A percentile compares a stretch with the other conserved stretches of the same genome.
Conservation (phyloP, 192 early-diverging fungal genomes). For the Backusella australiensis region DNA sequence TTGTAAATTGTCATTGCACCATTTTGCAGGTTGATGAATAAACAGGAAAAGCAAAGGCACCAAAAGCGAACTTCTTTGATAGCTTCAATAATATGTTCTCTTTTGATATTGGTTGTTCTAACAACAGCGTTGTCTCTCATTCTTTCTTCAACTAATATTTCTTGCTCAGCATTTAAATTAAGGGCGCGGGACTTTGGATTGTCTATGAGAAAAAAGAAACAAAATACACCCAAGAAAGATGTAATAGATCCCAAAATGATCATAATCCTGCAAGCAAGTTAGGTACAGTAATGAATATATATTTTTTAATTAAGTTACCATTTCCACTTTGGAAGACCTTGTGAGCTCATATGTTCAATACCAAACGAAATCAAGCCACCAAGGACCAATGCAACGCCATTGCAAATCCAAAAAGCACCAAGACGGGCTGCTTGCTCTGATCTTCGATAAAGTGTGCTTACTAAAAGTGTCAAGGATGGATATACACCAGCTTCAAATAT, state of each 20-base stretch:
- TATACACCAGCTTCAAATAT: conserved; percentile 32
- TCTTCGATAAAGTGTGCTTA: conserved; percentile 29
- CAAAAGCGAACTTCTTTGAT: conserved; percentile 24
- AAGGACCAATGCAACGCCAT: conserved; percentile 18
- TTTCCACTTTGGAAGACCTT: conserved; percentile 16
- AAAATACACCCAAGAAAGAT: conserved; percentile 13
- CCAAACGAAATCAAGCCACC: conserved; percentile 29
- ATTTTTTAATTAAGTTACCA: conserved; percentile 18
- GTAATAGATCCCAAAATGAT: conserved; percentile 25
- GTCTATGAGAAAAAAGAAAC: conserved; percentile 35
- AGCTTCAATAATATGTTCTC: conserved; percentile 23
- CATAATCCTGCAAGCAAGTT: conserved; percentile 24
- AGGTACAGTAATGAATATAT: background rate
- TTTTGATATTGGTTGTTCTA: conserved; percentile 18
- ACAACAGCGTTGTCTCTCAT: conserved; percentile 27
- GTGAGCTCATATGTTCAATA: conserved; percentile 21
- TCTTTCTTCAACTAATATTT: conserved; percentile 29
- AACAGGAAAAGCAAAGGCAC: conserved; percentile 8
- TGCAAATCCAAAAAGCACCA: conserved; percentile 30
- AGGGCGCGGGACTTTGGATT: conserved; percentile 24
- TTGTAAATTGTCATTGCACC: conserved; percentile 34
- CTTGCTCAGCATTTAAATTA: conserved; percentile 26
- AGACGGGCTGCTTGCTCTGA: conserved; percentile 22
- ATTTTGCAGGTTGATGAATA: conserved; percentile 28
- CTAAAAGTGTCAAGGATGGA: conserved; percentile 25